Evolutionary conservation across 768 basidiomycete species (phyloP).

Genomic region (Neoboletus subvelutipes): DNA sequence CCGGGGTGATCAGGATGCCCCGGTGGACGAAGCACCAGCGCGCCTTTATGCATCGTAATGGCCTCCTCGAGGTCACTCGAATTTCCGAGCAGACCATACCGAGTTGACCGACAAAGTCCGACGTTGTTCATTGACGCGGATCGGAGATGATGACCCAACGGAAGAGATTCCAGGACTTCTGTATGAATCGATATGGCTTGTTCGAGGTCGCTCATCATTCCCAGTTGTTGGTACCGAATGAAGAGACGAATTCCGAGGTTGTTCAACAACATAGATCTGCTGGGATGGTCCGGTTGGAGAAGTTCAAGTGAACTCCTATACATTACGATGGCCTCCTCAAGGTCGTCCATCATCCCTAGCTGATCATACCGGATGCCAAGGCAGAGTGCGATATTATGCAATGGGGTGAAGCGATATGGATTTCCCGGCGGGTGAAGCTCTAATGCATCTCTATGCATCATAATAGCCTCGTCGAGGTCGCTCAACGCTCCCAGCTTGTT

Average conservation of each 20-base stretch:
- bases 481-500: neutral
- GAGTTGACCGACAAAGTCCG: conserved; percentile 10
- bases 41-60: conserved; percentile 10
- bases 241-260: neutral
- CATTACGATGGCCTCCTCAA: neutral
- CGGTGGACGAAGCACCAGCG: neutral
- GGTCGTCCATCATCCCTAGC: neutral
- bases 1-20: neutral
- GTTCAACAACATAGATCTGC: neutral
- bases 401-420: neutral
- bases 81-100: neutral
- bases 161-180: neutral
- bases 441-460: neutral
- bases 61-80: conserved; percentile 22
- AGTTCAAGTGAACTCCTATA: neutral
- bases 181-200: neutral
- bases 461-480: neutral
- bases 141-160: conserved; percentile 7
- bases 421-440: neutral
- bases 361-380: neutral
- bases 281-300: neutral
- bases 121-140: conserved; percentile 12
- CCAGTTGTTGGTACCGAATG: neutral
- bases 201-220: neutral
- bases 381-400: conserved; percentile 1